Evolutionary conservation across 2,329 filamentous ascomycete species (phyloP), one percentile per base, ranked within the genome.

Genomic region (Ophiognomonia clavigignenti-juglandacearum): DNA sequence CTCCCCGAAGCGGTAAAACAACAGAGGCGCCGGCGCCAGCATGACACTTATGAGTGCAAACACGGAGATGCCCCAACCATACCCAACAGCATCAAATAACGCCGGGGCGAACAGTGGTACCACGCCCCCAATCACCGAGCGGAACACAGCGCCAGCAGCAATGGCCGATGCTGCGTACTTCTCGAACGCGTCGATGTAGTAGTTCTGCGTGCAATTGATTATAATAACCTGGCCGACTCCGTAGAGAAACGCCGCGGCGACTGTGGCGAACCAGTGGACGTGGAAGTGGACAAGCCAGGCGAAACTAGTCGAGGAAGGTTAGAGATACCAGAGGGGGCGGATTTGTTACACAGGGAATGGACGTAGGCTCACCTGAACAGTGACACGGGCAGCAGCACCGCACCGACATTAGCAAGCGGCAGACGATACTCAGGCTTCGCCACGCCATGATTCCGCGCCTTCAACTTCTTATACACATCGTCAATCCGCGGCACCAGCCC

Each of bases 191-290:
- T 80, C 77, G 11, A 78, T 72, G 3, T 77, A 66, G 48, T 80
- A 79, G 0, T 72, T 74, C 47, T 74, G 71, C 38, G 74, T 70
- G 20, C 72, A 73, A 56, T 72, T 71, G 53, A 78, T 79, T 2
- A 70, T 65, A 6, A 72, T 64, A 38, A 77, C 69, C 54, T 74
- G 69, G 4, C 75, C 76, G 2, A 69, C 59, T 0, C 74, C 72
- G 47, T 80, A 71, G n/a, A 77, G 66, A 0, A 62, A 57, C 4
- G 70, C 73, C 7, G 77, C 77, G 32, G 78, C 67, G 43, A 80
- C 77, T 1, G 61, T 59, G 20, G 60, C 53, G 3, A 63, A 57
- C 61, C 60, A 63, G 40, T 62, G 61, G 4, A 55, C n/a, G 9
- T 55, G 51, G 3, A 40, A 40, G 20, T 63, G 53, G 2, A 54